phyloP scores from a whole-genome alignment of 108 stramenopile genomes.

The Cyclotella atomus region DNA sequence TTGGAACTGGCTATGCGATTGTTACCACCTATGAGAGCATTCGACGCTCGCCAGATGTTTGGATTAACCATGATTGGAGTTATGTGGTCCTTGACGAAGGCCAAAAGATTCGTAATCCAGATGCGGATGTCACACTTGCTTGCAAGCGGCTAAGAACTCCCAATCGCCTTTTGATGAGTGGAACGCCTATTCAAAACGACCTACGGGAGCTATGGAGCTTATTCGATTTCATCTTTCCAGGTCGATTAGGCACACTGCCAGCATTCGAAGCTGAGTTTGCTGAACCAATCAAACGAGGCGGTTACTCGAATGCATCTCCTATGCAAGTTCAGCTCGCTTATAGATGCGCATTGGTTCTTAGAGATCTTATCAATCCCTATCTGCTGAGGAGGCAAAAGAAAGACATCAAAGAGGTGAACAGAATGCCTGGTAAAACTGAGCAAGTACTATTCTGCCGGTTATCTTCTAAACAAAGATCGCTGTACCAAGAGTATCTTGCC shows the following conservation, averaged over 20 bases:
- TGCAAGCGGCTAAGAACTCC: slow-evolving; percentile 88
- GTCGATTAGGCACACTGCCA: slow-evolving; percentile 93
- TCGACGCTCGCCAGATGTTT: slow-evolving; percentile 66
- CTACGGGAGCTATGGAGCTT: slow-evolving; percentile 94
- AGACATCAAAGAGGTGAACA: slow-evolving; percentile 77
- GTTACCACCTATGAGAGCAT: slow-evolving; percentile 95
- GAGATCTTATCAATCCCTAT: slow-evolving; percentile 94
- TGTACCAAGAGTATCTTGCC: slow-evolving; percentile 72
- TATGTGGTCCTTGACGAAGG: slow-evolving; percentile 98
- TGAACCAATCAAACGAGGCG: slow-evolving; percentile 90
- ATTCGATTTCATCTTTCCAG: slow-evolving; percentile 97
- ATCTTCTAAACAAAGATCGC: slow-evolving; percentile 69
- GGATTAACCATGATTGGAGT: slow-evolving; percentile 85
- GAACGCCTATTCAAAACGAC: slow-evolving; percentile 97
- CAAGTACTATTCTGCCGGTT: slow-evolving; percentile 95
- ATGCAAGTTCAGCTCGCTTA: slow-evolving; percentile 91
- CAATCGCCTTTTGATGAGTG: slow-evolving; percentile 35
- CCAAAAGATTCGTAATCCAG: slow-evolving; percentile 98
- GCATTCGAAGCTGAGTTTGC: slow-evolving; percentile 96
- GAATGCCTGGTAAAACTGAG: slow-evolving; percentile 94
- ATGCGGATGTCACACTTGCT: slow-evolving; percentile 92
- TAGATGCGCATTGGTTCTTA: slow-evolving; percentile 88
- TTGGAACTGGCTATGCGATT: slow-evolving; percentile 80
- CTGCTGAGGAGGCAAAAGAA: slow-evolving; percentile 90
- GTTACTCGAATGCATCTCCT: slow-evolving; percentile 92